Base-by-base conservation (phyloP, 768 basidiomycete species). In the Boletus subparvulus region DNA sequence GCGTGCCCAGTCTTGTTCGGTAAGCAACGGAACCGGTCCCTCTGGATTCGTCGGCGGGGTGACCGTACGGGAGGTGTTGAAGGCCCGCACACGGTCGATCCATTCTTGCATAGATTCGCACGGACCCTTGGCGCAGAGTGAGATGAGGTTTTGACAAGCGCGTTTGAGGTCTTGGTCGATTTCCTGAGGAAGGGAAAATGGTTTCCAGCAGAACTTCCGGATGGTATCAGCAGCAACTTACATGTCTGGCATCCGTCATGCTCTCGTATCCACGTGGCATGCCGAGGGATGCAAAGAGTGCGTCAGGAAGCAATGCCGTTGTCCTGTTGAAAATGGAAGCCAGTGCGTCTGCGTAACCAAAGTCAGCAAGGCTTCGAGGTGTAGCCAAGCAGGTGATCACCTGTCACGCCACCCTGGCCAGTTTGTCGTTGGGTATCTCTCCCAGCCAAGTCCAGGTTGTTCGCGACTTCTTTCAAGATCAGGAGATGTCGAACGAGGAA, bases 401-500 rank as follows among this genome's bases (percentile, higher is more conserved):
- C 88, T 49, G 84, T 83, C 30, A 90, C 78, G 33, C 84, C 83
- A 40, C 78, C 77, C 55, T 78, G 74, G 33, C 80, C 77, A 42
- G 71, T 65, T 48, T 68, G 74, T 24, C 61, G 74, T 63, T 78
- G 82, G 13, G 73, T 68, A 33, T 81, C 80, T 55, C 74, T 76
- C 47, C 78, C 77, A 12, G 74, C 81, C 30, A 91, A 72, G 56
- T 90, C 92, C 36, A 93, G 74, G 62, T 86, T 88, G 41, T 85
- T 79, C 9, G 88, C 80, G 61, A 97, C 85, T 74, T 99, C 97
- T 70, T 97, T 98, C 57, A 98, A 70, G 33, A 98, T 87, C 49
- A 98, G 74, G 21, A 98, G 71, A 73, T 99, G 95, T 42, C 94
- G 83, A 26, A 95, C 86, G 40, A 96, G 82, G 78, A 99, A 98